Evolutionary conservation across 2,329 filamentous ascomycete genomes (phyloP).

Genomic region (Neonectria sp.): DNA sequence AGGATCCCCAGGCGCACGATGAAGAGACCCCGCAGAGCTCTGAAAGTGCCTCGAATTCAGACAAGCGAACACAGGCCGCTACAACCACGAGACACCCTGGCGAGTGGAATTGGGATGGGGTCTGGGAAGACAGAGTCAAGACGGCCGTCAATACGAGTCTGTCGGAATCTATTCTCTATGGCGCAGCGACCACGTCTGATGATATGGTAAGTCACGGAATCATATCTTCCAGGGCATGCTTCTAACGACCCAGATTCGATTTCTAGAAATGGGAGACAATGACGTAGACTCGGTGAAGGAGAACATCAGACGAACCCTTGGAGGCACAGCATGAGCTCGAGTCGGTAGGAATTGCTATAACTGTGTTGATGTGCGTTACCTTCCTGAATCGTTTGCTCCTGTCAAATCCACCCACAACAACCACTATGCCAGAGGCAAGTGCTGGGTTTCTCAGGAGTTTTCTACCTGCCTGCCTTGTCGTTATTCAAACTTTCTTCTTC

Average conservation of each 20-base stretch:
- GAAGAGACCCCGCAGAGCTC: slow-evolving; percentile 30
- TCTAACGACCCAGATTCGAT: slow-evolving; percentile 70
- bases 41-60: slow-evolving; percentile 12
- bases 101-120: slow-evolving; percentile 98
- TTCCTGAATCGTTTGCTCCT: not conserved
- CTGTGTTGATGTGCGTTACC: not conserved
- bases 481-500: slow-evolving; percentile 1
- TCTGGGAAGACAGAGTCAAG: slow-evolving; percentile 92
- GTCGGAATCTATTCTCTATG: slow-evolving; percentile 85
- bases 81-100: slow-evolving; percentile 65
- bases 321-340: slow-evolving; percentile 45
- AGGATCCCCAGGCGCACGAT: slow-evolving; percentile 14
- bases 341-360: not conserved
- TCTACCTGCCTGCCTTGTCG: slow-evolving; percentile 10
- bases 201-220: slow-evolving; percentile 74
- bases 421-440: slow-evolving; percentile 15
- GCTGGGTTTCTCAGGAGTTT: not conserved
- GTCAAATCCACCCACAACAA: not conserved
- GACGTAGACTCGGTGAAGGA: slow-evolving; percentile 72
- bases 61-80: slow-evolving; percentile 24
- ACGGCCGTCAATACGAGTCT: slow-evolving; percentile 83
- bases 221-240: not conserved
- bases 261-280: slow-evolving; percentile 73
- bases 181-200: slow-evolving; percentile 72
- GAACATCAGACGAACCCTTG: slow-evolving; percentile 69